These are phyloP conservation scores for Juncus inflexus DNA, from an alignment of 176 grass and related monocot species.

Conservation along the genomic window DNA sequence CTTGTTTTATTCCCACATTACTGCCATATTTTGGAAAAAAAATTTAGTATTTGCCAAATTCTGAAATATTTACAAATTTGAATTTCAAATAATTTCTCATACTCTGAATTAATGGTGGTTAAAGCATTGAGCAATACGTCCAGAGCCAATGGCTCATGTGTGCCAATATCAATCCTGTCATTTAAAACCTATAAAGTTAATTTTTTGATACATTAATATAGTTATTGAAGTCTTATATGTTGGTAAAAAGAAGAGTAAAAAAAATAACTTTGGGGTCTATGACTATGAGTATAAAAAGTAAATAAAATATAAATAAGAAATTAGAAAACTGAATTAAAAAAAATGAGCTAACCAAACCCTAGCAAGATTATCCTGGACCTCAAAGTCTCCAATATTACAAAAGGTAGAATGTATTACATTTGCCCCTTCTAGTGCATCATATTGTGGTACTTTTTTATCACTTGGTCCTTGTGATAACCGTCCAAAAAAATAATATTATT, in stretches of 20 bases:
- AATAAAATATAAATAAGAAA: conserved; percentile 12
- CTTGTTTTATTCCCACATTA: conserved; percentile 84
- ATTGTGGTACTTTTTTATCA: conserved; percentile 70
- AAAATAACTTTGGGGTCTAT: not conserved
- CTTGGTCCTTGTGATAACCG: conserved; percentile 76
- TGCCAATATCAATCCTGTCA: conserved; percentile 94
- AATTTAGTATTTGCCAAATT: conserved; percentile 16
- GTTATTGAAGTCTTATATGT: conserved; percentile 19
- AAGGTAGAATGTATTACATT: conserved; percentile 68
- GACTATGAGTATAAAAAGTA: not conserved
- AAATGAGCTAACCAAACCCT: conserved; percentile 62
- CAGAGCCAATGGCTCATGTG: conserved; percentile 65
- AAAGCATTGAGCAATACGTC: conserved; percentile 86
- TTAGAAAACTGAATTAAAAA: conserved; percentile 19
- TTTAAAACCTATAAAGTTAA: conserved; percentile 17
- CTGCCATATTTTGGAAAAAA: conserved; percentile 38
- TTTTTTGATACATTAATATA: conserved; percentile 13
- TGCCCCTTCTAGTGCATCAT: conserved; percentile 81
- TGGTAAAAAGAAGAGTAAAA: conserved; percentile 20
- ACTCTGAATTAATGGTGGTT: conserved; percentile 80
- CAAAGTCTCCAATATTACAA: conserved; percentile 93
- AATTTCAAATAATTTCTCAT: conserved; percentile 19
- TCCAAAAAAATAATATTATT: conserved; percentile 14
- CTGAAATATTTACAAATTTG: not conserved
- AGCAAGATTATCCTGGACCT: conserved; percentile 94